These are phyloP conservation scores for Corylus americana DNA, from an alignment of 306 rosid genomes.

Conservation along the genomic window DNA sequence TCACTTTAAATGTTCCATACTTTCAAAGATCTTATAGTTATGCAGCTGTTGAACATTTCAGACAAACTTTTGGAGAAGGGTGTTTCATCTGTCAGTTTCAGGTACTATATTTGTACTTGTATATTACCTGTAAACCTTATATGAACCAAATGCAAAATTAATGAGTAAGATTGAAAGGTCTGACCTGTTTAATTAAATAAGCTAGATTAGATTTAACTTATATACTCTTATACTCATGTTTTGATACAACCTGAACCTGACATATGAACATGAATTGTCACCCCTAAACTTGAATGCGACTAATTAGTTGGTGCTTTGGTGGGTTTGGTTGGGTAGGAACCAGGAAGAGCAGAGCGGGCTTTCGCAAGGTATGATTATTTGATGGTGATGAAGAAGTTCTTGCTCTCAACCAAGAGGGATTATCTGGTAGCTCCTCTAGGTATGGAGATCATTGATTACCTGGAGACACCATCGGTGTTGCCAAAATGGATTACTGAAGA, in stretches of 20 bases:
- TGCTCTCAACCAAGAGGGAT: slow-evolving; percentile 33
- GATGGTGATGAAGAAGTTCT: slow-evolving; percentile 73
- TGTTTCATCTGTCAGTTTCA: slow-evolving; percentile 63
- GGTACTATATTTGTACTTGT: slow-evolving; percentile 32
- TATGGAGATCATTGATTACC: slow-evolving; percentile 66
- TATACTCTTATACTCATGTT: too few relatives aligned
- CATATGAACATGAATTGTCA: too few relatives aligned
- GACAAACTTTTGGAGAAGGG: slow-evolving; percentile 45
- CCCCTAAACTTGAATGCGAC: background rate
- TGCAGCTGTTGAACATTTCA: slow-evolving; percentile 41
- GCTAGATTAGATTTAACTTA: too few relatives aligned
- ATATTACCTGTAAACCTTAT: background rate
- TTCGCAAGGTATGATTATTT: slow-evolving; percentile 74
- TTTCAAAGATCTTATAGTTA: slow-evolving; percentile 47
- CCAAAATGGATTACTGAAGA: slow-evolving; percentile 78
- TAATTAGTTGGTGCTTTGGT: background rate
- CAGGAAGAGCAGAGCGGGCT: slow-evolving; percentile 78
- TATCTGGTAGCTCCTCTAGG: slow-evolving; percentile 50
- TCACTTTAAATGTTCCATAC: slow-evolving; percentile 56
- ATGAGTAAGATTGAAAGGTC: too few relatives aligned
- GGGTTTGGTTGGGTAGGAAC: slow-evolving; percentile 47
- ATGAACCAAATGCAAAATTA: too few relatives aligned
- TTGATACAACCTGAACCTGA: too few relatives aligned
- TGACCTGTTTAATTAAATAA: too few relatives aligned
- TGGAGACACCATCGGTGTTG: slow-evolving; percentile 58